Conservation (phyloP, 2,329 filamentous ascomycete genomes). For the Penicillium sp. region DNA sequence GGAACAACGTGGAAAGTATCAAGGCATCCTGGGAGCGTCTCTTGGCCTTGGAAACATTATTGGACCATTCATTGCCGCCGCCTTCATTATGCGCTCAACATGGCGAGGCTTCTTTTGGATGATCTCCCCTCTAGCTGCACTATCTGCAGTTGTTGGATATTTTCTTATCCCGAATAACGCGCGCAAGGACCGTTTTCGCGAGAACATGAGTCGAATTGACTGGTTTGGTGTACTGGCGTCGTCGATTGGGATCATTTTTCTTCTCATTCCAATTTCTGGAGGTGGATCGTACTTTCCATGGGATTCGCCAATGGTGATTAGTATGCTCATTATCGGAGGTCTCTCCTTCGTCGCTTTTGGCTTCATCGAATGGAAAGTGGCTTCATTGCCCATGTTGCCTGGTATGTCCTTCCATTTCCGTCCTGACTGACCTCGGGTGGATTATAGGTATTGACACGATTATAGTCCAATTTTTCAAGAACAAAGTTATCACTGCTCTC, state of each 20-base stretch:
- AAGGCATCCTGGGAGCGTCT: conserved; percentile 49
- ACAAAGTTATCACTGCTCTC: conserved; percentile 55
- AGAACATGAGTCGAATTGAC: conserved; percentile 59
- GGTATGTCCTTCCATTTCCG: conserved; percentile 23
- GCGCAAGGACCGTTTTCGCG: conserved; percentile 48
- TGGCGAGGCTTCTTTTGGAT: conserved; percentile 54
- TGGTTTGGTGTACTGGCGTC: conserved; percentile 59
- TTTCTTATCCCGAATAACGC: conserved; percentile 57
- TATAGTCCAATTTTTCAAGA: conserved; percentile 54
- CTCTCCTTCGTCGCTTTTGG: conserved; percentile 53
- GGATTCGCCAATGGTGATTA: conserved; percentile 59
- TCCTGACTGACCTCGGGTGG: neutral
- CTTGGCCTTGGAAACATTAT: conserved; percentile 50
- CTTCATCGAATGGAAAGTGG: conserved; percentile 58
- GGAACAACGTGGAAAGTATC: conserved; percentile 59
- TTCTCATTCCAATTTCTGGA: conserved; percentile 65
- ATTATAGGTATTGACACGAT: conserved; percentile 7
- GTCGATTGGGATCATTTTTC: conserved; percentile 58
- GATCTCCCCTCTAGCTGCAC: conserved; percentile 53
- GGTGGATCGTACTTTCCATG: conserved; percentile 60
- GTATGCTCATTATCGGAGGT: conserved; percentile 57
- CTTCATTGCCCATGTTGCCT: conserved; percentile 61
- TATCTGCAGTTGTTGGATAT: conserved; percentile 51
- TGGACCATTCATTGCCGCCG: conserved; percentile 51
- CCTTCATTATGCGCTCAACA: conserved; percentile 45